Evolutionary conservation across 2,329 filamentous ascomycete genomes (phyloP).

Genomic region (Fusarium musae): DNA sequence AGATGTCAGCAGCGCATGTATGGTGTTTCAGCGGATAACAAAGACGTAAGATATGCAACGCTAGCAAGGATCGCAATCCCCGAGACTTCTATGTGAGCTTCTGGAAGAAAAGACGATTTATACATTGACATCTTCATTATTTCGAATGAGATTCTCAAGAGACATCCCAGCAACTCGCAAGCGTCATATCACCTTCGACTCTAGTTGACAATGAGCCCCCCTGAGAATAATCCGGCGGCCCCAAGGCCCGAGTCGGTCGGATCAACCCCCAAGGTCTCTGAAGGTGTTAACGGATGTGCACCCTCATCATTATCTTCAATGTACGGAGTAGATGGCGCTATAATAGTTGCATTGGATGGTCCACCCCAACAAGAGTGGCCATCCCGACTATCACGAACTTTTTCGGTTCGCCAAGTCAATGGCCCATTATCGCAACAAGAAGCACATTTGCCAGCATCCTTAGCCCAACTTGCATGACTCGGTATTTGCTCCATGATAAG

Average conservation of each 20-base stretch:
- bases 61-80: constrained; percentile 40
- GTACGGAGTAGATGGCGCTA: background rate
- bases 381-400: constrained; percentile 25
- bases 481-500: constrained; percentile 32
- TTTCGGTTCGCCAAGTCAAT: background rate
- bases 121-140: constrained; percentile 1
- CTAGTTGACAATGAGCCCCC: background rate
- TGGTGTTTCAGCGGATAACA: constrained; percentile 1
- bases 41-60: constrained; percentile 5
- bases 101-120: constrained; percentile 15
- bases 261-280: background rate
- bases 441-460: constrained; percentile 14
- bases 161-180: background rate
- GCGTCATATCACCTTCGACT: background rate
- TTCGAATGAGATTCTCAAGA: constrained; percentile 5
- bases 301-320: background rate
- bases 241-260: background rate
- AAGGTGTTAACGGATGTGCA: background rate
- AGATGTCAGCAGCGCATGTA: constrained; percentile 3
- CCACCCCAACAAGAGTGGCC: constrained; percentile 6
- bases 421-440: background rate
- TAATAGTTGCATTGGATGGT: background rate
- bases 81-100: constrained; percentile 19
- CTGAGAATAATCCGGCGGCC: background rate
- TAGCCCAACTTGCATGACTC: constrained; percentile 28